Base-by-base conservation (phyloP, 1,284 basidiomycete species). In the Cryptococcus floricola region DNA sequence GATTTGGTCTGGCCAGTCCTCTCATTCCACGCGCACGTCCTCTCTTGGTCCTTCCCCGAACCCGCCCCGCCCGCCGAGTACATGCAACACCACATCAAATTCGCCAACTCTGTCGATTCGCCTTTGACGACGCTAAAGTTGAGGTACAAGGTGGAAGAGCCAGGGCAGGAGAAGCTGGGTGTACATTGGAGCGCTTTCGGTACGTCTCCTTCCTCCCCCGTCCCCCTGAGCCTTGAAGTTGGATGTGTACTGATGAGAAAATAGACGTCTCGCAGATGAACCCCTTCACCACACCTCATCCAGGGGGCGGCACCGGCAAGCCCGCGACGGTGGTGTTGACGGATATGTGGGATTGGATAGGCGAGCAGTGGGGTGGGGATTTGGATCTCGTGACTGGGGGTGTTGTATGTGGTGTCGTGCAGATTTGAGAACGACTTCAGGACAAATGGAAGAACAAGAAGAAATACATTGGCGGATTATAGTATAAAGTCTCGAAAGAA, bases 1-100 rank as follows among this genome's bases (percentile, higher is more conserved):
- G 64, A 55, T 42, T 54, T 75, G 12, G 70, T 73, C 12, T 70
- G 53, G 60, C 54, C 70, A 83, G 91, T 90, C 1, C 83, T 98
- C 52, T 89, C 91, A 0, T 98, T 98, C 67, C 88, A 94, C 53
- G 94, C 91, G 0, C 88, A 96, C 60, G 89, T 98, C 7, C 74
- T 94, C 16, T 78, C 83, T 53, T 98, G 95, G 95, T 87, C 83
- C 34, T 80, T 92, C 41, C 87, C 90, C 67, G 31, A 5, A 34
- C 79, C 86, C 60, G 82, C 83, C 55, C 87, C 89, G 0, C 89
- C 91, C 0, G 75, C 83, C 47, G 84, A 86, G 58, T 80, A 83
- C 64, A 83, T 83, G n/a, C 82, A 91, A 7, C 95, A 98, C 72
- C 89, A 93, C 68, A 84, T 98, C 77, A 97, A 95, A 73, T 89